These are phyloP conservation scores for Platanthera guangdongensis DNA, from an alignment of 106 monocot species.

Conservation along the genomic window DNA sequence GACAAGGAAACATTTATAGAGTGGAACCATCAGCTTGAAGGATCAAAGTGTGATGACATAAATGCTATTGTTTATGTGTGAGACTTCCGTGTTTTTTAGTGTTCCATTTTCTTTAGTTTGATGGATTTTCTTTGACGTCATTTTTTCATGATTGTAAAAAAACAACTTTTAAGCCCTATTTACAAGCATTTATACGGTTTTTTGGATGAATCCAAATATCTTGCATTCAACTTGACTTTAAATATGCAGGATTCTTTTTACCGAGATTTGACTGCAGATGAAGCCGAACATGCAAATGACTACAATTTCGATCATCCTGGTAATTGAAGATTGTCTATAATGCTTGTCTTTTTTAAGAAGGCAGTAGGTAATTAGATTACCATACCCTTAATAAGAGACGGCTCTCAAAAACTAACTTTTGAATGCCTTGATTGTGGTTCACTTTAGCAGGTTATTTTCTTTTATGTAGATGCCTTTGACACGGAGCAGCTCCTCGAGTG, in stretches of 20 bases:
- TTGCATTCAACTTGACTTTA: background rate
- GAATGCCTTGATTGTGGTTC: background rate
- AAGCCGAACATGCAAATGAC: slow-evolving; percentile 59
- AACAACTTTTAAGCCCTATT: too few species aligned
- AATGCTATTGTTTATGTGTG: too few species aligned
- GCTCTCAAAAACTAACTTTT: too few species aligned
- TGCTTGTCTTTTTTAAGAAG: background rate
- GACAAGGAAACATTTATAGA: too few species aligned
- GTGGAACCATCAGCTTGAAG: too few species aligned
- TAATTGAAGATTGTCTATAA: slow-evolving; percentile 11
- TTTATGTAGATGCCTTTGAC: slow-evolving; percentile 79
- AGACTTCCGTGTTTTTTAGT: too few species aligned
- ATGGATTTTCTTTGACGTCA: too few species aligned
- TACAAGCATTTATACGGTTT: too few species aligned
- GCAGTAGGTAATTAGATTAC: background rate
- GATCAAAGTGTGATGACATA: too few species aligned
- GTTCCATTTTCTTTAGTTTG: too few species aligned
- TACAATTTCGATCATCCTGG: slow-evolving; percentile 99
- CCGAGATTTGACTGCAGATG: slow-evolving; percentile 65
- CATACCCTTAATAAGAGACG: background rate
- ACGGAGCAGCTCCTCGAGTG: slow-evolving; percentile 80
- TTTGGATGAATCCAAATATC: background rate
- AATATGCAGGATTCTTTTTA: slow-evolving; percentile 80
- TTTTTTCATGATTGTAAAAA: too few species aligned
- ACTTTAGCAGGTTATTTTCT: background rate